These are phyloP conservation scores for Fusarium sp. DNA, from an alignment of 2,329 filamentous ascomycete species.

Conservation along the genomic window DNA sequence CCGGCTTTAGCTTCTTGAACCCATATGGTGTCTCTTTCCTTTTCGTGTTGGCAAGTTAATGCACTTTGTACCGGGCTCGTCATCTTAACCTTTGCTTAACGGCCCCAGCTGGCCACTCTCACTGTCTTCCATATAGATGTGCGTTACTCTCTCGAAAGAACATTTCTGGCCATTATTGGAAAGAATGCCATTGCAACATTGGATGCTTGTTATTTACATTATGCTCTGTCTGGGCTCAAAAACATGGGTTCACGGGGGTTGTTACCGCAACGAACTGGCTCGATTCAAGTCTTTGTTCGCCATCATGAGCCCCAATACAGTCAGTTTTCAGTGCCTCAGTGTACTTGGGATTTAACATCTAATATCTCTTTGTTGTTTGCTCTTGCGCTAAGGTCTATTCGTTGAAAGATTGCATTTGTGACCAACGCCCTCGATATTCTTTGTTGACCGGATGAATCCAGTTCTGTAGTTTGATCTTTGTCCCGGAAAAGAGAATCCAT, in stretches of 20 bases:
- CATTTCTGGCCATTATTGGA: not conserved
- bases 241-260: not conserved
- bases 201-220: not conserved
- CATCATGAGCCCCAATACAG: not conserved
- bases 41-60: not conserved
- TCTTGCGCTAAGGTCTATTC: not conserved
- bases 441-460: not conserved
- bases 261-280: not conserved
- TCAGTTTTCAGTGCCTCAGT: not conserved
- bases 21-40: not conserved
- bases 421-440: not conserved
- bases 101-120: not conserved
- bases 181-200: not conserved
- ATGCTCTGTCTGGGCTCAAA: not conserved
- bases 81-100: not conserved
- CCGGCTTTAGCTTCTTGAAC: not conserved
- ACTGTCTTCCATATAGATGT: not conserved
- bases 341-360: not conserved
- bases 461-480: not conserved
- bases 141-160: not conserved
- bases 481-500: not conserved
- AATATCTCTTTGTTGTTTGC: constrained; percentile 12
- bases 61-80: not conserved
- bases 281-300: constrained; percentile 16
- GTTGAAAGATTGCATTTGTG: not conserved